These are phyloP conservation scores for Boletus reticulatus DNA, from an alignment of 768 basidiomycete genomes.

Conservation along the genomic window DNA sequence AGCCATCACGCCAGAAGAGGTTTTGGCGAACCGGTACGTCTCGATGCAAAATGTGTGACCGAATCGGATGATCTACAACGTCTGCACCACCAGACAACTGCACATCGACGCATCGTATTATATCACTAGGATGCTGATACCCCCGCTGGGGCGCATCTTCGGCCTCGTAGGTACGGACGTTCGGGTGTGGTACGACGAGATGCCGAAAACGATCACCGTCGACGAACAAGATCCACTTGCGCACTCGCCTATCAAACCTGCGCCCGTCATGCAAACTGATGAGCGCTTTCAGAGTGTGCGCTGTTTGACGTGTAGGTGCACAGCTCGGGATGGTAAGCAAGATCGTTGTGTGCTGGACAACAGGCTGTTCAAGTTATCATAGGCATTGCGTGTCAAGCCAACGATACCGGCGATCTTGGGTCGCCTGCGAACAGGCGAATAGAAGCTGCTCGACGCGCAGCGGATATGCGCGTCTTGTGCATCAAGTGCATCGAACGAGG, in stretches of 20 bases:
- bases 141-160: slow-evolving; percentile 88
- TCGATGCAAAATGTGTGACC: not conserved
- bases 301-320: too few species aligned
- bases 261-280: slow-evolving; percentile 47
- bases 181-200: slow-evolving; percentile 4
- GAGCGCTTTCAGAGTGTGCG: slow-evolving; percentile 60
- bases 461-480: too few species aligned
- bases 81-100: slow-evolving; percentile 46
- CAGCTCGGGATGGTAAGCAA: too few species aligned
- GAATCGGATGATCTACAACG: not conserved
- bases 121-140: slow-evolving; percentile 82
- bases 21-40: slow-evolving; percentile 60
- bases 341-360: too few species aligned
- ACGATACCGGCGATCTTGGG: slow-evolving; percentile 56
- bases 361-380: too few species aligned
- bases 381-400: slow-evolving; percentile 41
- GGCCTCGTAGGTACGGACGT: slow-evolving; percentile 44
- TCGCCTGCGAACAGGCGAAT: slow-evolving; percentile 55
- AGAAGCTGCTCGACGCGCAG: slow-evolving; percentile 40
- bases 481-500: too few species aligned
- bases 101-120: slow-evolving; percentile 89
- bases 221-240: slow-evolving; percentile 31
- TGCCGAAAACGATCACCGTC: slow-evolving; percentile 23
- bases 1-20: slow-evolving; percentile 69
- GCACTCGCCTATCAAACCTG: slow-evolving; percentile 37